phyloP scores from a whole-genome alignment of 371 early-diverging fungal genomes.

The Syncephalis fuscata region DNA sequence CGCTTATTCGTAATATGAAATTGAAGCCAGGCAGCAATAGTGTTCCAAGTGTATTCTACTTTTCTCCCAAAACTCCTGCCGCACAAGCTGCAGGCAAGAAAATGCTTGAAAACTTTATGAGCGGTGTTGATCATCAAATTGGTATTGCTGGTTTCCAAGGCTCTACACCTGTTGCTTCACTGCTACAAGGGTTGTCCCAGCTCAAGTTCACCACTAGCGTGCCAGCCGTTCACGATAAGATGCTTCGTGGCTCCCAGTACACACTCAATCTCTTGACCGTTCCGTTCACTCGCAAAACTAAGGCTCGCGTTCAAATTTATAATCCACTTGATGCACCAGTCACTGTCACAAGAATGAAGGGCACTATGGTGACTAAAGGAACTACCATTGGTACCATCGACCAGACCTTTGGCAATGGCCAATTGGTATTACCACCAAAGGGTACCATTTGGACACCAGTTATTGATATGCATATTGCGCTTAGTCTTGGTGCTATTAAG shows the following conservation, averaged over 20 bases:
- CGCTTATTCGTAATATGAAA: constrained; percentile 4
- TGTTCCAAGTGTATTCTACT: not conserved
- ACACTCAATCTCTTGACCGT: not conserved
- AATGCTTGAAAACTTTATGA: constrained; percentile 4
- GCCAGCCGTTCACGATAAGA: constrained; percentile 3
- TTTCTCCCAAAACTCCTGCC: constrained; percentile 1
- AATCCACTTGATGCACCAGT: constrained; percentile 7
- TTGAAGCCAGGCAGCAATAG: constrained; percentile 6
- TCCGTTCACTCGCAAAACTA: constrained; percentile 2
- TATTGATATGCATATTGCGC: constrained; percentile 2
- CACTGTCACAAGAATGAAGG: constrained; percentile 2
- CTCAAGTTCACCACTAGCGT: constrained; percentile 1
- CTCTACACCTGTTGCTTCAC: constrained; percentile 2
- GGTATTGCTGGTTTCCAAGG: constrained; percentile 1
- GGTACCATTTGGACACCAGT: not conserved
- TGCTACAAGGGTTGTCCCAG: constrained; percentile 3
- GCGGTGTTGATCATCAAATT: constrained; percentile 1
- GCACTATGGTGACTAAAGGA: not conserved
- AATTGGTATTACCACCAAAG: not conserved
- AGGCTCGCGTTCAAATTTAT: constrained; percentile 3
- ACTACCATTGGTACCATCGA: constrained; percentile 2
- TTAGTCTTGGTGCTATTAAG: constrained; percentile 1
- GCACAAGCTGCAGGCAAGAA: constrained; percentile 2
- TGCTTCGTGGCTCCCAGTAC: not conserved
- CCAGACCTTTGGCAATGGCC: constrained; percentile 2